Base-by-base conservation (phyloP, 352 stramenopile genomes). In the Aphanomyces astaci region DNA sequence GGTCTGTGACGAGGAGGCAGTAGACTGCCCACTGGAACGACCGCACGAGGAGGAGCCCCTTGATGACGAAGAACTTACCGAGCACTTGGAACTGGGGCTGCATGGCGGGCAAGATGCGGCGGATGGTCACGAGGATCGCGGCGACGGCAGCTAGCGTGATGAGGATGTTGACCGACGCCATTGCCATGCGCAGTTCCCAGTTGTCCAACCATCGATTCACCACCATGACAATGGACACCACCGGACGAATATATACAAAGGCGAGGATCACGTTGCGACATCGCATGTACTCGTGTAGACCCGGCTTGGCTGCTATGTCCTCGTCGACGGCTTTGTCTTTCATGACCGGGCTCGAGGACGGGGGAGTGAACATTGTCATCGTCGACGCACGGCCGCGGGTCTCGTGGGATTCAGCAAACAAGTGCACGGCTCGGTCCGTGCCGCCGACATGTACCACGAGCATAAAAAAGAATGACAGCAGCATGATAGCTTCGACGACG, bases 401-500 rank as follows among this genome's bases (percentile, higher is more conserved):
- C 15, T 11, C n/a, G 4, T 59, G 51, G 51, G n/a, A 30, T 4
- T 59, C 22, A 4, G 51, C n/a, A 2, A 59, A 59, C 17, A 59
- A 32, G 7, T 40, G 22, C 22, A 59, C 5, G 5, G 30, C 30
- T 19, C 51, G 51, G 30, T 59, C 51, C 17, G 51, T 39, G 17
- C 51, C 51, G n/a, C 51, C 51, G 5, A 59, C 51, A 19, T 59
- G 51, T 7, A 59, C 51, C 11, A 59, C 51, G 2, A 59, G 51
- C 7, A 59, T 19, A 19, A 59, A 59, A 25, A 59, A 59, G 51
- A 59, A 59, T 10, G 51, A 59, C 19, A 33, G 33, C 22, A 59
- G 51, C 51, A 59, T 59, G 51, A 59, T 59, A 25, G 51, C 17
- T 59, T 59, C 51, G 1, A 59, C 51, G n/a, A 59, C 24, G 11